Conservation (phyloP, 2,329 filamentous ascomycete genomes). For the Talaromyces amestolkiae region DNA sequence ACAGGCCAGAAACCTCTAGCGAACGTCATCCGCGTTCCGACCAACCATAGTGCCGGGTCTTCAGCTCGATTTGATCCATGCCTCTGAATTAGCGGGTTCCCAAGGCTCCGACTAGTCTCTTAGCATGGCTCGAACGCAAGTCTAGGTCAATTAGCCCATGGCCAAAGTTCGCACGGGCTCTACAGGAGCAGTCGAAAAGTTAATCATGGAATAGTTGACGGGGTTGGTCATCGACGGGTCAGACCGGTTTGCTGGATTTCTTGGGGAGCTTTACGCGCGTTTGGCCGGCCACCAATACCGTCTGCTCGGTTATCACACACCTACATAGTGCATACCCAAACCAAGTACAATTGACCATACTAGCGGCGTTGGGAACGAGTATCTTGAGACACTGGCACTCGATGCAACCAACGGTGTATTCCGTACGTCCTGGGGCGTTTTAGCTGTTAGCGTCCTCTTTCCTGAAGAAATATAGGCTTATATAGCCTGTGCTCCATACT, state of each 20-base stretch:
- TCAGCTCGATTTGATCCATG: not conserved
- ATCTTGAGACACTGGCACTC: not conserved
- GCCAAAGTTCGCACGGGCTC: not conserved
- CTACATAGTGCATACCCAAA: not conserved
- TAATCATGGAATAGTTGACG: not conserved
- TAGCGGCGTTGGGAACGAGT: not conserved
- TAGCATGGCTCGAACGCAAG: not conserved
- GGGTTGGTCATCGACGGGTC: not conserved
- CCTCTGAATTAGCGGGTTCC: not conserved
- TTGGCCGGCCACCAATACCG: not conserved
- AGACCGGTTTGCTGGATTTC: not conserved
- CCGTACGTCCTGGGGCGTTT: not conserved
- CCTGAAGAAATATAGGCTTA: not conserved
- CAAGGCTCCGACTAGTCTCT: not conserved
- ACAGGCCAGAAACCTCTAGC: not conserved
- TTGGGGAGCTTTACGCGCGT: not conserved
- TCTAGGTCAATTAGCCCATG: not conserved
- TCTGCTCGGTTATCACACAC: not conserved
- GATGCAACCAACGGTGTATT: not conserved
- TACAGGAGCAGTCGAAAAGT: not conserved
- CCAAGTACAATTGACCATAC: not conserved
- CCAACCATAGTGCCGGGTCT: not conserved
- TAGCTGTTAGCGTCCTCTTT: not conserved
- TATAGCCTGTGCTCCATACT: not conserved
- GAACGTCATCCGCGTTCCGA: not conserved